Evolutionary conservation across 371 early-diverging fungal genomes (phyloP), one percentile per base, ranked within the genome.

Genomic region (Circinella minor): DNA sequence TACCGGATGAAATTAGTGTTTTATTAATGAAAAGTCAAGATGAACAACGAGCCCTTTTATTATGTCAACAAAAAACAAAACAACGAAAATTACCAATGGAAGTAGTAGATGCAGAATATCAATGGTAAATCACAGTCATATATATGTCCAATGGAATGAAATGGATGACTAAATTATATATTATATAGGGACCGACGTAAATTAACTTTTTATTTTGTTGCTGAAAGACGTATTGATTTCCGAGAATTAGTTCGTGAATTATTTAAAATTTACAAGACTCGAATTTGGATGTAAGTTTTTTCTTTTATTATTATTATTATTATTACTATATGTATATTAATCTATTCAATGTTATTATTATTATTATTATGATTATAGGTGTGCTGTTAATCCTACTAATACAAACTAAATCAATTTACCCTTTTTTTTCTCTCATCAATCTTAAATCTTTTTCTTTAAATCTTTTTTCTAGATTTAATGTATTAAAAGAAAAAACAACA

Each of bases 201-300:
- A 87, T 84, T 98, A 67, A 98, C 97, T 1, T 97, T 97, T 74
- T 97, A 94, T 77, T 98, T 96, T 78, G 88, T 90, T 11, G 94
- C 97, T 34, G 95, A 95, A 62, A 89, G 92, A 63, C 89, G 99
- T 59, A 94, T 99, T 69, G 99, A 99, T 81, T 99, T 99, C 81
- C 89, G 99, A 66, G 99, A 99, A 73, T 86, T 99, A 57, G 99
- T 99, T 47, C 92, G 97, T 43, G 99, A 99, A 65, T 83, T 99
- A 60, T 99, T 99, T 86, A 98, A 98, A 80, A 91, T 96, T 20
- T 99, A 98, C 86, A 99, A 99, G 86, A 98, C 98, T 5, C 93
- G 99, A 63, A 99, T 99, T 71, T 99, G 99, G 99, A 97, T 99
- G 97, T 89, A 65, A 65, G 73, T 67, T 4, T 34, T 18, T 49